These are phyloP conservation scores for Pseudozyma hubeiensis DNA, from an alignment of 1,284 basidiomycete species.

Conservation along the genomic window DNA sequence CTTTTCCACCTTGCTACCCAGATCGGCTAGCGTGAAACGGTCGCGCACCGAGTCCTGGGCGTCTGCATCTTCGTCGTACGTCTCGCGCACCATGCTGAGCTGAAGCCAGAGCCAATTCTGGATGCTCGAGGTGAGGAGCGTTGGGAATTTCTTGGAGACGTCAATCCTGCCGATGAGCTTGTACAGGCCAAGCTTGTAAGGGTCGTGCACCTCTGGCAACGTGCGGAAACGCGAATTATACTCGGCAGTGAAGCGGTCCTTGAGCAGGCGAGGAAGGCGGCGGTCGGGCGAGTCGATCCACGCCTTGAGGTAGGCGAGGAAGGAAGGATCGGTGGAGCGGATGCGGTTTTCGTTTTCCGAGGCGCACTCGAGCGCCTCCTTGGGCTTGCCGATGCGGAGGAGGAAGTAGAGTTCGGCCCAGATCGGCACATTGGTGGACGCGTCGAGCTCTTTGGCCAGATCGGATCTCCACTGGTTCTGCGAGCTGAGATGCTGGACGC, in stretches of 20 bases:
- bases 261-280: conserved; percentile 62
- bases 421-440: conserved; percentile 73
- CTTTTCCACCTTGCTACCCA: conserved; percentile 81
- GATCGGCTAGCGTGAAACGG: conserved; percentile 79
- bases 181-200: conserved; percentile 94
- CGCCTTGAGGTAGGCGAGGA: conserved; percentile 84
- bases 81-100: conserved; percentile 77
- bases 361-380: conserved; percentile 81
- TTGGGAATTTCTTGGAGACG: conserved; percentile 81
- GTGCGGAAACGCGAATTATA: conserved; percentile 86
- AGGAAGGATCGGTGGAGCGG: conserved; percentile 83
- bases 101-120: conserved; percentile 99
- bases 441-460: conserved; percentile 58
- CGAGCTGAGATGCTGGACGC: conserved; percentile 59
- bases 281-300: conserved; percentile 77
- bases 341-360: conserved; percentile 79
- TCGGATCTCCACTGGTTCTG: conserved; percentile 60
- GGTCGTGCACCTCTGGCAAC: conserved; percentile 74
- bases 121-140: conserved; percentile 86
- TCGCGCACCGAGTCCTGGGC: conserved; percentile 67
- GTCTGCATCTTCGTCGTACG: conserved; percentile 51
- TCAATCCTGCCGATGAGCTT: conserved; percentile 95
- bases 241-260: conserved; percentile 85
- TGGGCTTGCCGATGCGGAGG: conserved; percentile 83
- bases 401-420: conserved; percentile 95